These are phyloP conservation scores for Alternaria infectoria DNA, from an alignment of 2,329 filamentous ascomycete genomes.

Conservation along the genomic window DNA sequence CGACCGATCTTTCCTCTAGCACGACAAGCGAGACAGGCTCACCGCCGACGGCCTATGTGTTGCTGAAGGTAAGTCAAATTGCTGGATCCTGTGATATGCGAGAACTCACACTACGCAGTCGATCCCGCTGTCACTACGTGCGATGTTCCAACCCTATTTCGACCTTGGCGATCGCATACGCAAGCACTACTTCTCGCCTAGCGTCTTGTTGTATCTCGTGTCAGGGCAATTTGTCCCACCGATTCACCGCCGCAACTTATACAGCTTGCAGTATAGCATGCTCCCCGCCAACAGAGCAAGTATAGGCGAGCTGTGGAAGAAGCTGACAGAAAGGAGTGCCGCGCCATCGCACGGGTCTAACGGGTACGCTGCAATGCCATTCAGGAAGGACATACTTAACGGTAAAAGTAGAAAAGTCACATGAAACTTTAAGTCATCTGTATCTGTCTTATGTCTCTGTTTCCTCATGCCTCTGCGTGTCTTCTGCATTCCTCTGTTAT, in stretches of 20 bases:
- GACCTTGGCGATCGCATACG: conserved; percentile 90
- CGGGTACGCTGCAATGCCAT: conserved; percentile 10
- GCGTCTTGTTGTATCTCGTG: conserved; percentile 84
- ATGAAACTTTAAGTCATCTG: background rate
- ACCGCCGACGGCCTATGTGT: conserved; percentile 79
- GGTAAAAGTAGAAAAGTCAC: conserved; percentile 10
- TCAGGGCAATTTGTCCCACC: conserved; percentile 94
- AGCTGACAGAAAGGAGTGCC: conserved; percentile 52
- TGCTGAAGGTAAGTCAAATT: conserved; percentile 70
- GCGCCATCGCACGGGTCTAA: background rate
- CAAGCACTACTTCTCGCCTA: conserved; percentile 91
- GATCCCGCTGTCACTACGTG: conserved; percentile 85
- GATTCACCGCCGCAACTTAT: conserved; percentile 91
- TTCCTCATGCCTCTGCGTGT: background rate
- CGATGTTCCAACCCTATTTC: conserved; percentile 97
- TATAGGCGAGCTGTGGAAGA: conserved; percentile 85
- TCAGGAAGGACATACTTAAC: conserved; percentile 4
- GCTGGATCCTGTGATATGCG: background rate
- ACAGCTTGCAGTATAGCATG: conserved; percentile 98
- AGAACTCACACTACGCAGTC: conserved; percentile 53
- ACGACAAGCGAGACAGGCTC: conserved; percentile 44
- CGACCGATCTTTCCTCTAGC: conserved; percentile 52
- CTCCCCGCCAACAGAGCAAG: conserved; percentile 80
- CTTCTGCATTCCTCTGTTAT: background rate
- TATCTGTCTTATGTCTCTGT: background rate